Conservation (phyloP, 495 filamentous ascomycete genomes). For the Pyrenula aspistea region DNA sequence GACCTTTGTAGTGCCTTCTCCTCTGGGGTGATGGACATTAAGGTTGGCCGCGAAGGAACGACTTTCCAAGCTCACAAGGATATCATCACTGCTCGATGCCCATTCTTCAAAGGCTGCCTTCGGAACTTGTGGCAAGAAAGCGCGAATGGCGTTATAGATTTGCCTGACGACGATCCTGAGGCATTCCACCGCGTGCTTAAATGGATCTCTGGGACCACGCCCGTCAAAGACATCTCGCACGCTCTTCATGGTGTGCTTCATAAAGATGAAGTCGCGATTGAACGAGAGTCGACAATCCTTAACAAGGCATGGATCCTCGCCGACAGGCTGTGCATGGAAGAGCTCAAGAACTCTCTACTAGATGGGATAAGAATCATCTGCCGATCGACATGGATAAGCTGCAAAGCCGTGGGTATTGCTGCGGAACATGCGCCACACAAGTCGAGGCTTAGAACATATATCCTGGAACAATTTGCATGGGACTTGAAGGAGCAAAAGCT, state of each 20-base stretch:
- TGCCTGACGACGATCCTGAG: conserved; percentile 4
- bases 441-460: neutral
- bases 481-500: no score
- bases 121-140: neutral
- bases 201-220: conserved; percentile 4
- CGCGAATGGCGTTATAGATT: neutral
- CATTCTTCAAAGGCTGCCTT: conserved; percentile 3
- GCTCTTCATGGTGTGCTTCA: no score
- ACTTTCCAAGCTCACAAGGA: conserved; percentile 2
- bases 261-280: no score
- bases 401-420: neutral
- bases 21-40: neutral
- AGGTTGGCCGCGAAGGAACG: neutral
- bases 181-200: neutral
- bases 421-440: neutral
- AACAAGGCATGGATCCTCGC: neutral
- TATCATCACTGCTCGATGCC: neutral
- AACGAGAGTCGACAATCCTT: no score
- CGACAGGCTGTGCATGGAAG: neutral
- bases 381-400: neutral
- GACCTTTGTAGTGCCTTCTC: neutral
- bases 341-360: neutral
- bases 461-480: neutral
- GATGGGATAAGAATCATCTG: neutral
- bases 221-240: no score